Evolutionary conservation across 2,329 filamentous ascomycete species (phyloP).

Genomic region (Neonectria sp.): DNA sequence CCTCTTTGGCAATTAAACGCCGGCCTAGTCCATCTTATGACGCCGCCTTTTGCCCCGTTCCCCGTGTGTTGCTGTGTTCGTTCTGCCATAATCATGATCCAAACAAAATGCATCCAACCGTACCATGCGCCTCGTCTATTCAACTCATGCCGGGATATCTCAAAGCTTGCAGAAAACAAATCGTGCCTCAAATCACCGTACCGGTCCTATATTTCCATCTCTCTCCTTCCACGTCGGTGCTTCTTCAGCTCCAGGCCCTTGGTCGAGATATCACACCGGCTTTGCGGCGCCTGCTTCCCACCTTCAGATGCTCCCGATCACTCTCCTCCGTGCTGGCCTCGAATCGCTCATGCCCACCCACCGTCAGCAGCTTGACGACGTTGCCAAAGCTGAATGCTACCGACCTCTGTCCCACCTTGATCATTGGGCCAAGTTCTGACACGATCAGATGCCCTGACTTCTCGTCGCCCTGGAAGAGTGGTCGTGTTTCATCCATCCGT

Average conservation of each 20-base stretch:
- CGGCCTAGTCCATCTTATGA: constrained; percentile 26
- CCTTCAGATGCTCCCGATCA: constrained; percentile 51
- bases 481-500: constrained; percentile 62
- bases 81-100: constrained; percentile 22
- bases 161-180: constrained; percentile 20
- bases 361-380: constrained; percentile 78
- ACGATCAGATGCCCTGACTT: constrained; percentile 73
- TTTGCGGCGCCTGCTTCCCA: constrained; percentile 58
- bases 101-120: constrained; percentile 33
- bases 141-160: constrained; percentile 29
- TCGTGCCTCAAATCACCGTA: constrained; percentile 8
- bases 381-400: constrained; percentile 82
- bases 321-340: constrained; percentile 57
- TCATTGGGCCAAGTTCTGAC: constrained; percentile 75
- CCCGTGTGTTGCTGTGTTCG: constrained; percentile 6
- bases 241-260: constrained; percentile 43
- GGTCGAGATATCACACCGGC: constrained; percentile 42
- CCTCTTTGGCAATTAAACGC: constrained; percentile 31
- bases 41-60: constrained; percentile 14
- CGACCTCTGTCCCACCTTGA: constrained; percentile 73
- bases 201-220: background rate
- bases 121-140: constrained; percentile 41
- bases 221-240: background rate
- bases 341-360: constrained; percentile 75
- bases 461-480: constrained; percentile 59